phyloP scores from a whole-genome alignment of 106 monocot genomes.

The Platanthera zijinensis region DNA sequence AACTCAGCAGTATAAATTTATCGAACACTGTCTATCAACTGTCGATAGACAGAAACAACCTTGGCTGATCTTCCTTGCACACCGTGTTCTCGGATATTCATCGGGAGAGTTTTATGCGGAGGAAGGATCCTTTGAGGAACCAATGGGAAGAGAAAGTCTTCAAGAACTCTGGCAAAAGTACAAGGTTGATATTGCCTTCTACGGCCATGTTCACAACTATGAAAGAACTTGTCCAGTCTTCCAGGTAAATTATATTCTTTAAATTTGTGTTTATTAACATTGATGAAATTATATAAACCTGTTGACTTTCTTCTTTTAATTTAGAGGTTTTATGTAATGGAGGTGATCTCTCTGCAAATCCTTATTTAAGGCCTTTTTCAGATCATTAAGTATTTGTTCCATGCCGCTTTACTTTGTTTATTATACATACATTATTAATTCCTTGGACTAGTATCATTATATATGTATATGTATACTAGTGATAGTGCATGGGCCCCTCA shows the following conservation, averaged over 20 bases:
- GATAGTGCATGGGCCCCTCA: too few species aligned
- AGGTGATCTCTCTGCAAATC: too few species aligned
- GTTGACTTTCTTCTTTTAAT: background rate
- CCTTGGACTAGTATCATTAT: too few species aligned
- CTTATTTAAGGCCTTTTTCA: too few species aligned
- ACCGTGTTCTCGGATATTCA: constrained; percentile 27
- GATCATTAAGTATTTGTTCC: too few species aligned
- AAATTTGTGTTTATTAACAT: background rate
- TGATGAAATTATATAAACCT: background rate
- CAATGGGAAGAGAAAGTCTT: constrained; percentile 90
- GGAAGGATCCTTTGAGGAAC: constrained; percentile 72
- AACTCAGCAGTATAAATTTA: constrained; percentile 77
- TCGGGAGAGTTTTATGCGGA: constrained; percentile 45
- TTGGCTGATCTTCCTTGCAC: constrained; percentile 80
- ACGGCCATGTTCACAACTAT: constrained; percentile 87
- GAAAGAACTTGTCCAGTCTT: constrained; percentile 93
- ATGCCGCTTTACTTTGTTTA: too few species aligned
- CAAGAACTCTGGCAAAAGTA: constrained; percentile 91
- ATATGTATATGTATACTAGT: too few species aligned
- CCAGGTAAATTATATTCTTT: constrained; percentile 35
- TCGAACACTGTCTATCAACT: constrained; percentile 72
- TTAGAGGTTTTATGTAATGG: background rate
- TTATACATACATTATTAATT: too few species aligned
- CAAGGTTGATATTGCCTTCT: constrained; percentile 84
- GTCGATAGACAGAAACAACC: constrained; percentile 86